Evolutionary conservation across 352 stramenopile genomes (phyloP), one percentile per base, ranked within the genome.

Genomic region (Globisporangium ultimum): DNA sequence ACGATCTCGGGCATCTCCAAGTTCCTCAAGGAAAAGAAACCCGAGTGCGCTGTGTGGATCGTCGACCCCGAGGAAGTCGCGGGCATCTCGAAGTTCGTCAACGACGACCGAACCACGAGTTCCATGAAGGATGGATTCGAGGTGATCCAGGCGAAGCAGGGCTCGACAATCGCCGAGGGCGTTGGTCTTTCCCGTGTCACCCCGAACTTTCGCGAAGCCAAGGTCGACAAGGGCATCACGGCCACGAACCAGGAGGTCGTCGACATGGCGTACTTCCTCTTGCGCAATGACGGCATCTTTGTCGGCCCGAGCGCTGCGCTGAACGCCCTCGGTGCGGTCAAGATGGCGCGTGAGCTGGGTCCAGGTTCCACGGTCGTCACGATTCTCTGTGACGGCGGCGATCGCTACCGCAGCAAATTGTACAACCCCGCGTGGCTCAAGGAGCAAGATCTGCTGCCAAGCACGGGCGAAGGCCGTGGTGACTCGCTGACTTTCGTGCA

Each of bases 181-280:
- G 95, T 99, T 48, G 95, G 91, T 9, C 83, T 97, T 5, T 78
- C 89, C 24, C 96, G 96, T 21, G 87, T 98, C 54, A 97, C 93
- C 13, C 84, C 87, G 22, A 98, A 98, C 75, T 88, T 96, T 47
- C 90, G 93, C 58, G 78, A 93, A 9, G 84, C 76, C 0, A 68
- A 96, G 22, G 72, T 98, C 5, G 94, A 98, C 68, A 80, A 90
- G 60, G 92, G 96, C 24, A 84, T 98, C 68, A 89, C 89, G 53
- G 91, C 93, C 45, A 87, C 87, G 1, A 96, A 97, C 61, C 84
- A 97, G 53, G 92, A 98, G 73, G 91, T 96, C 49, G 95, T 98
- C 45, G 82, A 91, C 56, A 98, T 98, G 91, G 88, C 90, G 7
- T 93, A 97, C 61, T 86, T 88, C 50, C 53, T 98, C 45, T 71